Percentiles rank a stretch among this genome's conserved stretches.
These are phyloP conservation scores for Colletotrichum sp. DNA, from an alignment of 2,329 filamentous ascomycete species.

Conservation along the genomic window DNA sequence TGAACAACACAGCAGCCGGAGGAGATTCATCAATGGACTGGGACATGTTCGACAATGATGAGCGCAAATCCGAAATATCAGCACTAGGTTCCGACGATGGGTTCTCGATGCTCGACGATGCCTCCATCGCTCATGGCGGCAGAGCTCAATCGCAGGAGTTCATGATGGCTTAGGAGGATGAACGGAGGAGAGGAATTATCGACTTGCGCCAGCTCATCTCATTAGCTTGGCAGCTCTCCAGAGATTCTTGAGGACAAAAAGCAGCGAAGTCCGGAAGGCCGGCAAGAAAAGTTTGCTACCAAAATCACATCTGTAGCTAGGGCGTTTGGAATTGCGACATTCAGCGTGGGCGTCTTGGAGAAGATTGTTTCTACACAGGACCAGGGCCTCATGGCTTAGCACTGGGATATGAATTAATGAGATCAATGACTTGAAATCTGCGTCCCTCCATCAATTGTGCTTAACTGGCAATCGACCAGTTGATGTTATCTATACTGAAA, in stretches of 20 bases:
- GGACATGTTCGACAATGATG: background rate
- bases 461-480: background rate
- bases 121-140: background rate
- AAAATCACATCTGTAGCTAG: background rate
- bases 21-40: background rate
- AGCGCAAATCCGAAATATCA: background rate
- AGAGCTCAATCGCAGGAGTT: background rate
- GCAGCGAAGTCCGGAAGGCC: background rate
- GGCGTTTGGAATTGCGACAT: background rate
- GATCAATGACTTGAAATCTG: background rate
- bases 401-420: background rate
- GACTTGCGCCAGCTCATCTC: background rate
- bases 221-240: background rate
- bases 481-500: accelerated
- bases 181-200: background rate
- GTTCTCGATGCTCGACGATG: conserved; percentile 3
- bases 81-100: background rate
- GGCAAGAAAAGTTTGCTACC: background rate
- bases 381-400: background rate
- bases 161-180: background rate
- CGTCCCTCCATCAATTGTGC: background rate
- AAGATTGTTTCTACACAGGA: background rate
- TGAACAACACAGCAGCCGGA: background rate
- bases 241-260: background rate
- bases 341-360: background rate